Base-by-base conservation (phyloP, 306 rosid species). In the Quercus agrifolia region DNA sequence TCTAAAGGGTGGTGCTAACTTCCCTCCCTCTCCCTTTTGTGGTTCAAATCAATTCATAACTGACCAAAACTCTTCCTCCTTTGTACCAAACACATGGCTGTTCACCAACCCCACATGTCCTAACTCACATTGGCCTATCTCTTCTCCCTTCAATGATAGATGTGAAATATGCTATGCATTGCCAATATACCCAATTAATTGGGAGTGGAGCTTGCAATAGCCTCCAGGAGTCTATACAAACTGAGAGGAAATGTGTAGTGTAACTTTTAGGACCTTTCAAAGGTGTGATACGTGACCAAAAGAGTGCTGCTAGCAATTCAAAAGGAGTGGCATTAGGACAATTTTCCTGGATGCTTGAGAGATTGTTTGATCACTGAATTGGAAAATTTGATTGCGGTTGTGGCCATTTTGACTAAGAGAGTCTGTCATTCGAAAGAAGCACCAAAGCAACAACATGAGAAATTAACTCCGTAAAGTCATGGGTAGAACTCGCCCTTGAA, bases 101-200 rank as follows among this genome's bases (percentile, higher is more conserved):
- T 90, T 91, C 57, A 89, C 75, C 4, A 11, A 8, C 11, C 51
- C 66, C 5, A 80, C 56, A 15, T 57, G 56, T 54, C 80, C 88
- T 11, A 89, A 5, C 13, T 38, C 38, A 2, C 4, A 14, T 17
- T 35, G 70, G 5, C 70, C 59, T 54, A 76, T 70, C 19, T 83
- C 88, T 38, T 55, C 74, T 4, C 19, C 30, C 3, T 59, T 69
- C 4, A 87, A 5, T 0, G 85, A 75, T 0, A 91, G 77, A 30
- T 4, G 46, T 6, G 97, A 90, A 59, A 93, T 86, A 57, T 83
- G 87, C 71, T 86, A 54, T 4, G 97, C 93, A 15, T 93, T 91
- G 21, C 98, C 97, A 15, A 89, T 85, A 69, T 85, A 74, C 15
- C 89, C 89, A 3, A 23, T 25, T 2, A 3, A 28, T 25, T 2